Evolutionary conservation across 495 filamentous ascomycete genomes (phyloP).

Genomic region (Viridothelium virens): DNA sequence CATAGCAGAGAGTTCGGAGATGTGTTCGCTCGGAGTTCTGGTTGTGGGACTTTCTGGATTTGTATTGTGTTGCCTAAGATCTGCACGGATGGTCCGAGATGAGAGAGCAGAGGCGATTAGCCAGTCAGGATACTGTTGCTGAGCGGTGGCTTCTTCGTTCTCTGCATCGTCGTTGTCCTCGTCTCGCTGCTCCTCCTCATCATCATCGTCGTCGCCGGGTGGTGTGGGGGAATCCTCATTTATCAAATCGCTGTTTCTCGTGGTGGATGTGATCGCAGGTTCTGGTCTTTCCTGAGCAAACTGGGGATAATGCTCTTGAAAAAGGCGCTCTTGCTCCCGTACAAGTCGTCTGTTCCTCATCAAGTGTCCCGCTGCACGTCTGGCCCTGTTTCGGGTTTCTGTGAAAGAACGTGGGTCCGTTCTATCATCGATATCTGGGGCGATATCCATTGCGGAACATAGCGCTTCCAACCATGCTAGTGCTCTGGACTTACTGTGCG

Average conservation of each 20-base stretch:
- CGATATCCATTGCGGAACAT: slow-evolving; percentile 47
- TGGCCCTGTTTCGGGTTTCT: slow-evolving; percentile 32
- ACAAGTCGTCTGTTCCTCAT: slow-evolving; percentile 13
- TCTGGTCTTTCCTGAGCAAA: not conserved
- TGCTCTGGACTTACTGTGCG: slow-evolving; percentile 44
- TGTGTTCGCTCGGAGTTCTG: not conserved
- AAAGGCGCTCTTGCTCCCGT: slow-evolving; percentile 25
- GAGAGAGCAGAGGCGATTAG: not conserved
- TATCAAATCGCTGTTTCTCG: not conserved
- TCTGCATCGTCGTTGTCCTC: slow-evolving; percentile 4
- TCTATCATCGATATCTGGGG: slow-evolving; percentile 47
- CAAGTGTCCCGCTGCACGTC: slow-evolving; percentile 19
- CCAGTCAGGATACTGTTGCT: slow-evolving; percentile 5
- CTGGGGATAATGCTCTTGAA: slow-evolving; percentile 19
- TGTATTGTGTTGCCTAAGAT: not conserved
- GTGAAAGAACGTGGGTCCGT: slow-evolving; percentile 48
- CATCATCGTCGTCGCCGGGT: slow-evolving; percentile 4
- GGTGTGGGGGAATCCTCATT: not conserved
- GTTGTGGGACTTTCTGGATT: not conserved
- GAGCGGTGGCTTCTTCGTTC: slow-evolving; percentile 3
- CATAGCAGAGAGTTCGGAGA: not conserved
- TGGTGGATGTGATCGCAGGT: not conserved
- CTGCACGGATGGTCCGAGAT: not conserved
- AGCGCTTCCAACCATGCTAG: slow-evolving; percentile 49
- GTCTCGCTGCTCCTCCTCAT: slow-evolving; percentile 2